phyloP scores from a whole-genome alignment of 2,329 filamentous ascomycete species.

The Exophiala aquamarina region DNA sequence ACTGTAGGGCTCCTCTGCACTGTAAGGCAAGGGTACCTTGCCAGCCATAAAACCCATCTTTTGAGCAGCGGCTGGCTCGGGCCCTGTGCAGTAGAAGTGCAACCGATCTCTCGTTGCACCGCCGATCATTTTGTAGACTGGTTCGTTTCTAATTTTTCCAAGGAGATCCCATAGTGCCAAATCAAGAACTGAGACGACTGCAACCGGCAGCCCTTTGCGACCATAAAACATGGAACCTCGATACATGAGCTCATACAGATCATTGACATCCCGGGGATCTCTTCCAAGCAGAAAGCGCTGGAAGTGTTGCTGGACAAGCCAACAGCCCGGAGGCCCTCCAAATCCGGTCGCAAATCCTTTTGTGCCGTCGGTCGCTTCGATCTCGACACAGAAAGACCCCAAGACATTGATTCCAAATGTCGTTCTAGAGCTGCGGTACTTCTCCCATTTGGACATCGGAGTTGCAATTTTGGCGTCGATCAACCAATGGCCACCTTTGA shows the following conservation, averaged over 20 bases:
- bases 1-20: conserved; percentile 79
- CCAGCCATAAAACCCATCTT: conserved; percentile 86
- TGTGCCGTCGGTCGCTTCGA: conserved; percentile 86
- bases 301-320: conserved; percentile 91
- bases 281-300: conserved; percentile 86
- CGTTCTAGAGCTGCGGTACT: conserved; percentile 83
- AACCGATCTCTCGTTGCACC: conserved; percentile 76
- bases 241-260: conserved; percentile 96
- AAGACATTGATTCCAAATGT: conserved; percentile 96
- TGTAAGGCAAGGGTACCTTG: conserved; percentile 87
- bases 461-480: conserved; percentile 91
- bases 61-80: conserved; percentile 76
- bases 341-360: conserved; percentile 93
- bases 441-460: conserved; percentile 84
- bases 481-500: conserved; percentile 66
- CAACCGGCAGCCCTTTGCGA: conserved; percentile 84
- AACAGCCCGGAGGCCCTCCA: conserved; percentile 88
- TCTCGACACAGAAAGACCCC: conserved; percentile 86
- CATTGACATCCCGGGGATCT: conserved; percentile 86
- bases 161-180: conserved; percentile 89
- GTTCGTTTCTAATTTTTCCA: conserved; percentile 87
- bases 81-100: conserved; percentile 93
- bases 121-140: conserved; percentile 91
- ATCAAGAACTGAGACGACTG: conserved; percentile 92
- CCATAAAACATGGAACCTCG: conserved; percentile 95